These are phyloP conservation scores for Talaromyces piceae DNA, from an alignment of 2,329 filamentous ascomycete genomes.

Conservation along the genomic window DNA sequence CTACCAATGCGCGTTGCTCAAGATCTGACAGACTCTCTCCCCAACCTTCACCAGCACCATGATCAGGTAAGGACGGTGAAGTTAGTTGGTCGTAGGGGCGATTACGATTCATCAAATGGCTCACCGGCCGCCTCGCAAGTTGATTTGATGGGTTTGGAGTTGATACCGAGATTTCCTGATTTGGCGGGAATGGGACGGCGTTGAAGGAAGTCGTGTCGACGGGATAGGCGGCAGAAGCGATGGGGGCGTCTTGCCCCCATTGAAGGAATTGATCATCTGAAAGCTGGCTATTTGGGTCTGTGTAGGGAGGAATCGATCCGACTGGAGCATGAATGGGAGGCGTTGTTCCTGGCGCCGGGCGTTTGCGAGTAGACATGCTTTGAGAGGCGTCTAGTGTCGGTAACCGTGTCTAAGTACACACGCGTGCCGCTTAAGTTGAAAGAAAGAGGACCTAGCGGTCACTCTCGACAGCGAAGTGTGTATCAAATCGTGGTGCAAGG, in stretches of 20 bases:
- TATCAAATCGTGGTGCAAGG: background rate
- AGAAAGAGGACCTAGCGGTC: slow-evolving; percentile 11
- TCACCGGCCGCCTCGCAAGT: slow-evolving; percentile 32
- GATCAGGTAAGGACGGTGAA: slow-evolving; percentile 16
- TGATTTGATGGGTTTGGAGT: slow-evolving; percentile 36
- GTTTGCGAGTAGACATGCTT: slow-evolving; percentile 52
- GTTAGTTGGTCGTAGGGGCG: slow-evolving; percentile 31
- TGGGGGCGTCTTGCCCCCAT: slow-evolving; percentile 44
- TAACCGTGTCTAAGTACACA: background rate
- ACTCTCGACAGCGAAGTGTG: slow-evolving; percentile 2
- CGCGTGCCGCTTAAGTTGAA: background rate
- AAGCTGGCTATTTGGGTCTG: slow-evolving; percentile 36
- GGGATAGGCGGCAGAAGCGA: slow-evolving; percentile 24
- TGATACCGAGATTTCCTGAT: slow-evolving; percentile 45
- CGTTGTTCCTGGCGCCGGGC: slow-evolving; percentile 63
- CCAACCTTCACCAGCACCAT: slow-evolving; percentile 32
- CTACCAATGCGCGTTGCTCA: slow-evolving; percentile 69
- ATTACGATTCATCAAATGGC: slow-evolving; percentile 32
- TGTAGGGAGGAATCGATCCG: slow-evolving; percentile 43
- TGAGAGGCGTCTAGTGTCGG: slow-evolving; percentile 29
- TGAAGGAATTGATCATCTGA: slow-evolving; percentile 48
- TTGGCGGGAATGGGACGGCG: slow-evolving; percentile 26
- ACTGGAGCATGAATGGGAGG: slow-evolving; percentile 53
- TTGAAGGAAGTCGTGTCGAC: slow-evolving; percentile 34
- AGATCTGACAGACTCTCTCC: slow-evolving; percentile 66